Base-by-base conservation (phyloP, 2,329 filamentous ascomycete species). In the Cladophialophora exuberans region DNA sequence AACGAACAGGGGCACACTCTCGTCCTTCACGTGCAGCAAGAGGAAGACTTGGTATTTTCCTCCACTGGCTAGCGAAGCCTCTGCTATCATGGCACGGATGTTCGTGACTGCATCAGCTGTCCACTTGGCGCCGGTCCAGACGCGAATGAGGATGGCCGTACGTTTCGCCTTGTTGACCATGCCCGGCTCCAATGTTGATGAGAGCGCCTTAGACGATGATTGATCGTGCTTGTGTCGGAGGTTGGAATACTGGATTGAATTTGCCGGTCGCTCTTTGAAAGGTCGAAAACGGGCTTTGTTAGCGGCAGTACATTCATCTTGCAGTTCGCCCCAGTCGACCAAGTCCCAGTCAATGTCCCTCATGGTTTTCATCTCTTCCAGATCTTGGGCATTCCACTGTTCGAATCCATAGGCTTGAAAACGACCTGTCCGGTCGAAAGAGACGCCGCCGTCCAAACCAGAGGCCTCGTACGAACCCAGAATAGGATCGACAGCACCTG, bases 11-110 rank as follows among this genome's bases (percentile, higher is more conserved):
- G 63, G 56, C 59, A 91, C 76, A 57, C 77, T 80, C 52, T 83
- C 82, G 65, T 95, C 88, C 72, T 89, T 91, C 65, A 95, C 86
- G 70, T 96, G 90, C 6, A 96, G 84, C 2, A 96, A 80, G 17
- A 96, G 80, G 67, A 95, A 89, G 3, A 74, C 83, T 62, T 94
- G 88, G 70, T 96, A 96, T 64, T 93, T 88, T 28, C 88, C 90
- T 20, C 90, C 90, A 4, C 90, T 92, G 47, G 88, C 86, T 52
- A 96, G 76, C 1, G 86, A 83, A 9, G 96, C 77, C 70, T 97
- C 92, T 18, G 86, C 83, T 66, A 97, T 90, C 72, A 96, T 83
- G 26, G 91, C 87, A 25, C 92, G 86, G 30, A 97, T 72, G 65
- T 90, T 90, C 70, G 92, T 83, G 44, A 93, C 79, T 66, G 94